phyloP scores from a whole-genome alignment of 352 stramenopile genomes.

The Phytopythium boreale region DNA sequence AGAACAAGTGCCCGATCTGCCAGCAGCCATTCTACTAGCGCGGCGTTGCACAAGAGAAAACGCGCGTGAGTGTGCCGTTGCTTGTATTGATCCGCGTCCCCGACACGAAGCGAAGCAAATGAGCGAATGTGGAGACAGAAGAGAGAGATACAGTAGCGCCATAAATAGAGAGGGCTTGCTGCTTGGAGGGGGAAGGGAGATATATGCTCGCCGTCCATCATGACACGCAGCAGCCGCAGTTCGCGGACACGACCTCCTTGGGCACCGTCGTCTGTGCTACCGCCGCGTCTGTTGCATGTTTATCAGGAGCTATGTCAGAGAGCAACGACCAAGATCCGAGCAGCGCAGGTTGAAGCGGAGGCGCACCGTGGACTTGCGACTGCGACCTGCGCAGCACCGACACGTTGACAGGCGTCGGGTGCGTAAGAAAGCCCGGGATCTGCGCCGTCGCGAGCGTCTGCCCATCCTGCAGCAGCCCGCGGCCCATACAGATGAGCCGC shows the following conservation, averaged over 20 bases:
- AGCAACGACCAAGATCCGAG: not conserved
- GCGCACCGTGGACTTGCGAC: slow-evolving; percentile 26
- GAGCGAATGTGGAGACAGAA: not conserved
- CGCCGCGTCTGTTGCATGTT: slow-evolving; percentile 14
- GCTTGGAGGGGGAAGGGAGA: not conserved
- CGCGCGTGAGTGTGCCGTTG: not conserved
- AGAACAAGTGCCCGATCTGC: slow-evolving; percentile 93
- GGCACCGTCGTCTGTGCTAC: slow-evolving; percentile 15
- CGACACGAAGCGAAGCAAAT: not conserved
- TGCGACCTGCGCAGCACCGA: slow-evolving; percentile 61
- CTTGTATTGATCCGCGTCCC: not conserved
- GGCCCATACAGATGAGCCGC: slow-evolving; percentile 94
- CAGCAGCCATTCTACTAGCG: slow-evolving; percentile 85
- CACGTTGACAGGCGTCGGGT: slow-evolving; percentile 95
- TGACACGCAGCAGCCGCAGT: slow-evolving; percentile 59
- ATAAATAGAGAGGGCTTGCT: slow-evolving; percentile 9
- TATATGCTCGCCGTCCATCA: slow-evolving; percentile 15
- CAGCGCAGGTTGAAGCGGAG: not conserved
- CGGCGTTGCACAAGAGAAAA: not conserved
- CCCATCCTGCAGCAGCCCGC: slow-evolving; percentile 89
- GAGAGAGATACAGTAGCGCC: slow-evolving; percentile 18
- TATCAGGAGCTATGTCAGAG: not conserved
- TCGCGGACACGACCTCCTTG: slow-evolving; percentile 44
- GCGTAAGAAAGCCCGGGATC: slow-evolving; percentile 91
- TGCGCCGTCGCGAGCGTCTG: slow-evolving; percentile 81